Conservation (phyloP, 148 eudicot genomes). For the Pouteria glomerata region DNA sequence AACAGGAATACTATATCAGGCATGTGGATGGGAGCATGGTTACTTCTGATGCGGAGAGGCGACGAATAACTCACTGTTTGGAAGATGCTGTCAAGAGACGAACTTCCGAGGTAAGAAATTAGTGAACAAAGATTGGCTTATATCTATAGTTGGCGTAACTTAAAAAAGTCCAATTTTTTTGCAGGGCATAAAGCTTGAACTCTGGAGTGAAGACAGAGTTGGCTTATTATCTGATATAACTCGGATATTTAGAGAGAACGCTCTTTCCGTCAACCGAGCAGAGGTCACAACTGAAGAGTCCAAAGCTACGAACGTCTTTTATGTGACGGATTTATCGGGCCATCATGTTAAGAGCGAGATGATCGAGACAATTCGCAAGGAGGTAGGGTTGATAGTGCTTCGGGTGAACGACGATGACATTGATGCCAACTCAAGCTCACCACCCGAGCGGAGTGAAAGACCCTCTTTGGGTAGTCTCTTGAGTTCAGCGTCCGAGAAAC, state of each 20-base stretch:
- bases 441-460: conserved; percentile 40
- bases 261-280: conserved; percentile 77
- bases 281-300: conserved; percentile 81
- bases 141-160: neutral
- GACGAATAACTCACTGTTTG: conserved; percentile 70
- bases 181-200: conserved; percentile 77
- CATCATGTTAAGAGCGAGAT: conserved; percentile 59
- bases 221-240: conserved; percentile 88
- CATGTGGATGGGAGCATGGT: conserved; percentile 79
- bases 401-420: conserved; percentile 64
- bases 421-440: conserved; percentile 41
- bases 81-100: conserved; percentile 88
- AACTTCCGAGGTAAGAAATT: conserved; percentile 68
- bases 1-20: conserved; percentile 77
- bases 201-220: conserved; percentile 70
- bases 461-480: conserved; percentile 72
- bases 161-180: no score
- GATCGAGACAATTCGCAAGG: conserved; percentile 68
- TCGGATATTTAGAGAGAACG: conserved; percentile 81
- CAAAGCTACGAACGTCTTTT: conserved; percentile 69
- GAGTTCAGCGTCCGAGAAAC: conserved; percentile 67
- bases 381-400: conserved; percentile 61
- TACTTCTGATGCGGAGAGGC: conserved; percentile 84
- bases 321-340: conserved; percentile 77
- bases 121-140: neutral